Conservation (phyloP, 164 flowering plant genomes). For the Chloranthus sessilifolius region DNA sequence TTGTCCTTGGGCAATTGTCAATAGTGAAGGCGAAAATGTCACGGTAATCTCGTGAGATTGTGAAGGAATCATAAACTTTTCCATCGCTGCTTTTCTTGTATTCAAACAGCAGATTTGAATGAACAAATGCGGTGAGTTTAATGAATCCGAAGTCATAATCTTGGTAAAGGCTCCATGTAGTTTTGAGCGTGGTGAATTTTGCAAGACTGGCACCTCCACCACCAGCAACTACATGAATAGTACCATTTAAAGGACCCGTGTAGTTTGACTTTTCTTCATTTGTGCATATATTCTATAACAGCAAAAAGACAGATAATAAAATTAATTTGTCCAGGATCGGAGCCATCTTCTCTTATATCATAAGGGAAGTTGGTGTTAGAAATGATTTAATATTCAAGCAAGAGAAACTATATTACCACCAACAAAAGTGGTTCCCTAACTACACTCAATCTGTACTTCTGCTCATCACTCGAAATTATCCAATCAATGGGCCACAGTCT, state of each 20-base stretch:
- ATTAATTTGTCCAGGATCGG: no score
- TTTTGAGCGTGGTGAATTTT: background rate
- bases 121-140: background rate
- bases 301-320: background rate
- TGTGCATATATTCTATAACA: conserved; percentile 56
- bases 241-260: conserved; percentile 48
- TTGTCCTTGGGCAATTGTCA: background rate
- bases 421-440: no score
- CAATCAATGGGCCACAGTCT: no score
- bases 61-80: background rate
- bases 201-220: background rate
- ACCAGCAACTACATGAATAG: conserved; percentile 60
- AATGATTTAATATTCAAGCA: no score
- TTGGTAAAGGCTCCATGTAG: background rate
- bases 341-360: no score
- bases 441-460: no score
- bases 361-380: no score
- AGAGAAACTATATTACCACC: no score
- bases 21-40: background rate
- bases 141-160: background rate
- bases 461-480: no score
- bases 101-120: background rate
- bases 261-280: conserved; percentile 40
- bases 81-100: background rate
- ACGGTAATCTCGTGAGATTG: background rate